Percentiles rank a stretch among this genome's conserved stretches.
Conservation (phyloP, 192 early-diverging fungal genomes). For the Tieghemiomyces parasiticus region DNA sequence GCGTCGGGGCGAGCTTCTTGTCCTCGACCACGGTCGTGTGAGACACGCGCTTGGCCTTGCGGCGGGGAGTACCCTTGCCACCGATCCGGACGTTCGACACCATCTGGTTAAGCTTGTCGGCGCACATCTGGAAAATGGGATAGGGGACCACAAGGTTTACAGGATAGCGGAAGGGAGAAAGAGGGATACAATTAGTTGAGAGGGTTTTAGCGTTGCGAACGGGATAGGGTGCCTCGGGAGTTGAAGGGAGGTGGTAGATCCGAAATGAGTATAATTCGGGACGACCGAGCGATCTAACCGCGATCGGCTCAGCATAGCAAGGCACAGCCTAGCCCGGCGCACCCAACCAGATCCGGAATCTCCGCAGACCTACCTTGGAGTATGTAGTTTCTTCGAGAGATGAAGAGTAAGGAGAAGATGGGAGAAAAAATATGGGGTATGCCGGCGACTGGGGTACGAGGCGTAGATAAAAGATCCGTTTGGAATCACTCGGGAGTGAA, state of each 20-base stretch:
- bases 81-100: slow-evolving; percentile 81
- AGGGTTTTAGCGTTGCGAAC: neutral
- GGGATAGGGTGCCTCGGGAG: neutral
- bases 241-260: neutral
- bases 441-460: no score
- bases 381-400: no score
- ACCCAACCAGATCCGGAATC: no score
- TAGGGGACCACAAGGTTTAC: neutral
- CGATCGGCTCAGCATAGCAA: no score
- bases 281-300: neutral
- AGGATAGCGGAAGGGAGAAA: neutral
- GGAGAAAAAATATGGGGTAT: no score
- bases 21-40: slow-evolving; percentile 60
- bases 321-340: no score
- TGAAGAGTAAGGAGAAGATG: no score
- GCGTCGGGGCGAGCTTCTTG: slow-evolving; percentile 80
- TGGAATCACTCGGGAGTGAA: no score
- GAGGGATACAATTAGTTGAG: neutral
- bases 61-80: slow-evolving; percentile 85
- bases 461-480: no score
- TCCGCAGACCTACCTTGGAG: no score
- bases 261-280: neutral
- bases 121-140: slow-evolving; percentile 35
- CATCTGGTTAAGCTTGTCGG: slow-evolving; percentile 90
- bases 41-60: slow-evolving; percentile 70